Conservation (phyloP, 1,139 yeast genomes). For the Debaryomycetaceae sp. region DNA sequence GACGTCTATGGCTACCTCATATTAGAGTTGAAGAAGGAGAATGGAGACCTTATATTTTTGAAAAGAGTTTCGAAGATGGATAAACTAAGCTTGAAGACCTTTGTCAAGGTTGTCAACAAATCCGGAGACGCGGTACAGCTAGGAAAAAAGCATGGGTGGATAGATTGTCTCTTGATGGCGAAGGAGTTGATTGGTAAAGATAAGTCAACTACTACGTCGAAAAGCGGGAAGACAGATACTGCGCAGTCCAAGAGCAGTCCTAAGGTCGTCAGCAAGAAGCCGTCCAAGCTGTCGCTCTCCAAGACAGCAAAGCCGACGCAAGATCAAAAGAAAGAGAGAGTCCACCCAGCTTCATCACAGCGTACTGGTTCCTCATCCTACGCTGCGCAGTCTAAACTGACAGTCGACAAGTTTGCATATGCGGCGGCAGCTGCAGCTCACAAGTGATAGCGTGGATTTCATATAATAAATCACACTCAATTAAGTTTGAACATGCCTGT, state of each 20-base stretch:
- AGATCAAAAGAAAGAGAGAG: slow-evolving; percentile 4
- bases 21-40: slow-evolving; percentile 54
- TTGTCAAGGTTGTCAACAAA: slow-evolving; percentile 38
- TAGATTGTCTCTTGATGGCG: slow-evolving; percentile 43
- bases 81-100: slow-evolving; percentile 19
- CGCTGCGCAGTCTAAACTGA: slow-evolving; percentile 4
- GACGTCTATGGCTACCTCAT: slow-evolving; percentile 58
- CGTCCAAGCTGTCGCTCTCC: slow-evolving; percentile 2
- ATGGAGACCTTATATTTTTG: slow-evolving; percentile 58
- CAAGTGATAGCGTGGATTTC: slow-evolving; percentile 10
- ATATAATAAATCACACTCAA: too few species aligned
- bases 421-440: slow-evolving; percentile 50
- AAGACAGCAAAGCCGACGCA: slow-evolving; percentile 3
- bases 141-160: slow-evolving; percentile 44
- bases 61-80: slow-evolving; percentile 33
- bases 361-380: not conserved
- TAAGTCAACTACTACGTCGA: not conserved
- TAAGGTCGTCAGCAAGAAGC: not conserved
- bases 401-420: slow-evolving; percentile 34
- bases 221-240: not conserved
- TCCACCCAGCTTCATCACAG: not conserved
- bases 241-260: not conserved
- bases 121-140: slow-evolving; percentile 29
- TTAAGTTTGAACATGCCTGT: not conserved
- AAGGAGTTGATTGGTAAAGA: slow-evolving; percentile 29